Conservation (phyloP, 805 yeast species). For the Candida berthetii region DNA sequence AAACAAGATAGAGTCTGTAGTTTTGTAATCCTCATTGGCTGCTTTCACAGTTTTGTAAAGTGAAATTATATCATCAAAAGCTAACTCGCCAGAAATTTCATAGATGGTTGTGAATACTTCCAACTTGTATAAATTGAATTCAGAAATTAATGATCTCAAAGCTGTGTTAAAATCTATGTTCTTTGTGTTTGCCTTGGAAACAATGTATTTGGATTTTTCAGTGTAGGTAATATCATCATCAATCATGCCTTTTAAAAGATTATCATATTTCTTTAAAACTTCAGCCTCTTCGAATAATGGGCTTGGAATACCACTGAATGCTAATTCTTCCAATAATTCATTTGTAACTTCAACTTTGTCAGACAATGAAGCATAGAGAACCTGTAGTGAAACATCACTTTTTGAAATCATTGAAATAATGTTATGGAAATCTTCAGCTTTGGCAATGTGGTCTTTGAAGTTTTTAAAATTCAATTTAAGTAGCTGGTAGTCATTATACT, state of each 20-base stretch:
- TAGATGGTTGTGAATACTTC: conserved; percentile 21
- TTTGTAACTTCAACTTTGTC: conserved; percentile 7
- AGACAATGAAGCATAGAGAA: conserved; percentile 19
- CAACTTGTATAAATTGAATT: conserved; percentile 19
- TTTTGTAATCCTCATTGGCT: conserved; percentile 14
- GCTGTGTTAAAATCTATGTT: conserved; percentile 11
- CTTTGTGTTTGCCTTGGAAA: conserved; percentile 23
- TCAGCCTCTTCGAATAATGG: not conserved
- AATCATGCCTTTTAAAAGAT: conserved; percentile 20
- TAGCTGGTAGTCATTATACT: conserved; percentile 25
- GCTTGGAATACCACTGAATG: conserved; percentile 12
- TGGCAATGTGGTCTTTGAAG: not conserved
- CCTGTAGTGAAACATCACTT: conserved; percentile 10
- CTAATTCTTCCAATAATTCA: conserved; percentile 22
- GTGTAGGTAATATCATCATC: conserved; percentile 14
- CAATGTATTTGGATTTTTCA: conserved; percentile 15
- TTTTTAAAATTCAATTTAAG: conserved; percentile 20
- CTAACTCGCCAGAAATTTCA: conserved; percentile 9
- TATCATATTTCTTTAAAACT: conserved; percentile 11
- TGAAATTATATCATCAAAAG: not conserved
- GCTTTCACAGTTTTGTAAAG: not conserved
- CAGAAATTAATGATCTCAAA: conserved; percentile 6
- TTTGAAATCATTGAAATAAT: not conserved
- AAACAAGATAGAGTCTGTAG: conserved; percentile 23
- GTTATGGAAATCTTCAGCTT: not conserved